Conservation (phyloP, 2,329 filamentous ascomycete species). For the Clarireedia paspali region DNA sequence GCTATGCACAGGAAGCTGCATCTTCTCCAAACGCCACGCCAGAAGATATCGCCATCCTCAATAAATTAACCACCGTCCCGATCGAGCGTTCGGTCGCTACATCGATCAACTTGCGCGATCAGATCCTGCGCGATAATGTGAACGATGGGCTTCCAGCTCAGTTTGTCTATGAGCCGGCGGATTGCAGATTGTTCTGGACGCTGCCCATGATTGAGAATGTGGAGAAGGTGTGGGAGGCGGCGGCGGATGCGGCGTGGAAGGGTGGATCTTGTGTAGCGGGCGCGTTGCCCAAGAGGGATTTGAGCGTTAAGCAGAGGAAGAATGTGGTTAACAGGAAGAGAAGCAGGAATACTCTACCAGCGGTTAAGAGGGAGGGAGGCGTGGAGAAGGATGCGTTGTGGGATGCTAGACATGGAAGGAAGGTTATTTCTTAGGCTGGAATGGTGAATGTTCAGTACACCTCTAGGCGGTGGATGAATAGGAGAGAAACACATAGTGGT, state of each 20-base stretch:
- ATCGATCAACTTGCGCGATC: conserved; percentile 37
- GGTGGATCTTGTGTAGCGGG: conserved; percentile 31
- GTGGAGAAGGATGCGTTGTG: background rate
- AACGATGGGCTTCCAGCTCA: conserved; percentile 41
- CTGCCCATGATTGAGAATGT: conserved; percentile 43
- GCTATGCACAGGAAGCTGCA: conserved; percentile 12
- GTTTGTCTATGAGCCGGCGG: conserved; percentile 52
- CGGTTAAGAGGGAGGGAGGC: background rate
- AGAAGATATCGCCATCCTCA: conserved; percentile 12
- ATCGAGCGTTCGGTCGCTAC: conserved; percentile 24
- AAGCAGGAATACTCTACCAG: background rate
- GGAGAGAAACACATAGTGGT: too few relatives aligned
- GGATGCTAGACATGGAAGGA: background rate
- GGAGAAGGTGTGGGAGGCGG: conserved; percentile 43
- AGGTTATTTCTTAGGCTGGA: background rate
- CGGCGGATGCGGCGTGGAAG: conserved; percentile 34
- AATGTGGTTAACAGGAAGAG: background rate
- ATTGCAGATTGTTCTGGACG: conserved; percentile 55
- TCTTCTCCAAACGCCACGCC: conserved; percentile 12
- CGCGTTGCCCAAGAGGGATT: conserved; percentile 14
- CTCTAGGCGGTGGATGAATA: too few relatives aligned
- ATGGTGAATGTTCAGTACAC: background rate
- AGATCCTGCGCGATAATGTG: conserved; percentile 25
- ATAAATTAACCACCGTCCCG: conserved; percentile 15
- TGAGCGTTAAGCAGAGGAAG: background rate